Evolutionary conservation across 1,139 yeast genomes (phyloP).

Genomic region (Kurtzmaniella quercitrusa): DNA sequence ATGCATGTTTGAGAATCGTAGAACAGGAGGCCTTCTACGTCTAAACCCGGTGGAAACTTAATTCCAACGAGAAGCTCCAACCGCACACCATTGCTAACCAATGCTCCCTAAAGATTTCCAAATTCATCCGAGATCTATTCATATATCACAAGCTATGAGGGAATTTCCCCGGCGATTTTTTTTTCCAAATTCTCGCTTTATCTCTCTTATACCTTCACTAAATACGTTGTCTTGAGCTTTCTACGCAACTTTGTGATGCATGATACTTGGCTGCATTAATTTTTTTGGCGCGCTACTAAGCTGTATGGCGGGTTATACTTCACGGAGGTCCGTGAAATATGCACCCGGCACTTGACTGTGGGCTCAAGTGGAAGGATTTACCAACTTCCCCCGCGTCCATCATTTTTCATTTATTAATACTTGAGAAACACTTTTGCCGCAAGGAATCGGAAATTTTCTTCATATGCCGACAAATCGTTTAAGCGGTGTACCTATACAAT

Average conservation of each 20-base stretch:
- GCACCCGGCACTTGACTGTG: neutral
- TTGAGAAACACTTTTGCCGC: constrained; percentile 1
- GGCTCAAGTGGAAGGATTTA: neutral
- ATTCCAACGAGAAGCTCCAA: too few species aligned
- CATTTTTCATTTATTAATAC: neutral
- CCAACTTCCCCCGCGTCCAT: constrained; percentile 1
- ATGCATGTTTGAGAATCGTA: neutral
- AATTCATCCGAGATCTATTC: too few species aligned
- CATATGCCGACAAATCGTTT: constrained; percentile 1
- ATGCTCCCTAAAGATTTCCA: too few species aligned
- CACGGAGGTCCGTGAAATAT: constrained; percentile 1
- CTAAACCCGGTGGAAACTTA: neutral
- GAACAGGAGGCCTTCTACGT: neutral
- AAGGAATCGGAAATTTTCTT: neutral
- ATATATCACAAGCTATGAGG: neutral
- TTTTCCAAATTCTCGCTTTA: neutral
- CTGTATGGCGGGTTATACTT: constrained; percentile 1
- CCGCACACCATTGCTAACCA: too few species aligned
- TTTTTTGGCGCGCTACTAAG: neutral
- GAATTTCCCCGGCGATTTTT: neutral
- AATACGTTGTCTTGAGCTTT: too few species aligned
- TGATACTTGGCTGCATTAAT: neutral
- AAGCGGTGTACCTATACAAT: constrained; percentile 1
- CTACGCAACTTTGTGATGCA: neutral
- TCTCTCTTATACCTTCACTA: neutral